phyloP scores from a whole-genome alignment of 139 green algal species.

The Chlorella sp. region DNA sequence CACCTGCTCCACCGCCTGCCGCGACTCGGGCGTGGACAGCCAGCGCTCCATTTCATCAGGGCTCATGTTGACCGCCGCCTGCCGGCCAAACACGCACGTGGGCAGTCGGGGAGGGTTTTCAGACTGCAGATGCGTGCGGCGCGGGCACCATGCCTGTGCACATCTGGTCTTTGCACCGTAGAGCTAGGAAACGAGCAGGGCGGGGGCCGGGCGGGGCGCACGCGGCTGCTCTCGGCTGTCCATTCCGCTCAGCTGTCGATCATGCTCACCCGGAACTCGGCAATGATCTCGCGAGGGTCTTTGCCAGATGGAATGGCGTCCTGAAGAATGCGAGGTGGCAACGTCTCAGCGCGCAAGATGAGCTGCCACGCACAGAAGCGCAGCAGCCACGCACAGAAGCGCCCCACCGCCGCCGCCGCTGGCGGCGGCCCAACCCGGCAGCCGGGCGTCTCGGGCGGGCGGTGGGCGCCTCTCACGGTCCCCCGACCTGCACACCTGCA shows the following conservation, averaged over 20 bases:
- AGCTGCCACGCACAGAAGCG: too few species aligned
- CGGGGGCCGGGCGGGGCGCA: not conserved
- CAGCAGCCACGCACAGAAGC: too few species aligned
- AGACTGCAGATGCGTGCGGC: not conserved
- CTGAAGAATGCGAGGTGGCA: too few species aligned
- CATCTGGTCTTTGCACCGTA: too few species aligned
- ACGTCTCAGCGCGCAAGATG: too few species aligned
- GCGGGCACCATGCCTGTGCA: too few species aligned
- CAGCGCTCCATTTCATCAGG: conserved; percentile 12
- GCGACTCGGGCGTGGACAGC: not conserved
- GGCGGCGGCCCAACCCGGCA: too few species aligned
- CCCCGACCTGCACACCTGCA: too few species aligned
- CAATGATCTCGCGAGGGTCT: not conserved
- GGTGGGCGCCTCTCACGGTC: too few species aligned
- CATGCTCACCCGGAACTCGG: not conserved
- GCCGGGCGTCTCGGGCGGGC: too few species aligned
- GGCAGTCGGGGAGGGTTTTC: not conserved
- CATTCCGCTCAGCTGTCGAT: not conserved
- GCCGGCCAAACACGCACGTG: not conserved
- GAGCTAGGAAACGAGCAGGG: too few species aligned
- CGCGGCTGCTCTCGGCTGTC: not conserved
- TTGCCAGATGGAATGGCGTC: not conserved
- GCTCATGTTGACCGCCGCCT: conserved; percentile 15
- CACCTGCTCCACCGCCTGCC: conserved; percentile 18
- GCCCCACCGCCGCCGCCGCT: too few species aligned